A percentile compares a stretch with the other conserved stretches of the same genome.
phyloP scores from a whole-genome alignment of 495 filamentous ascomycete genomes.

The Daldinia grandis region DNA sequence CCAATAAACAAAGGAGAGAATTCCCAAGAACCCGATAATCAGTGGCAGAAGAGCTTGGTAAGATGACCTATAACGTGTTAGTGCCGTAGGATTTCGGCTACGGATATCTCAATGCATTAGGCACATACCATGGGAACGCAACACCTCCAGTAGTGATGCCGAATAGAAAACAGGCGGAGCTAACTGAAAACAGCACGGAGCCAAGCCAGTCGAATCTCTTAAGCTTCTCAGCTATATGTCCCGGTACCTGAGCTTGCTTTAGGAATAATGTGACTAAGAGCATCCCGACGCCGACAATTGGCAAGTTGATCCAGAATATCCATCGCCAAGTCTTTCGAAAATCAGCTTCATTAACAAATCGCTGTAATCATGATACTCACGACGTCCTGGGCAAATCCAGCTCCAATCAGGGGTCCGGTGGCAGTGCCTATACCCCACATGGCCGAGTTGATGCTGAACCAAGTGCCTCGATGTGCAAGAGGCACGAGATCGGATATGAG shows the following conservation, averaged over 20 bases:
- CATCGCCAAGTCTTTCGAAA: conserved; percentile 31
- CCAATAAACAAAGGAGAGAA: conserved; percentile 56
- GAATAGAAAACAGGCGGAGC: conserved; percentile 56
- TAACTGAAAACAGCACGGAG: conserved; percentile 59
- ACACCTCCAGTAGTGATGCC: conserved; percentile 62
- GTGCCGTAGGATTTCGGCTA: conserved; percentile 2
- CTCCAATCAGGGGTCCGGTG: conserved; percentile 72
- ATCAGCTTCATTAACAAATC: conserved; percentile 31
- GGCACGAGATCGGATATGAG: conserved; percentile 72
- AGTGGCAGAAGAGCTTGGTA: conserved; percentile 65
- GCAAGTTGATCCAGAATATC: conserved; percentile 59
- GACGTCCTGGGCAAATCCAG: conserved; percentile 69
- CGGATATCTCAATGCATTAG: not conserved
- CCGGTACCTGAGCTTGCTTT: conserved; percentile 45
- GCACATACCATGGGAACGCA: conserved; percentile 60
- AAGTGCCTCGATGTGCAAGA: conserved; percentile 58
- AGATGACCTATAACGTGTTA: conserved; percentile 18
- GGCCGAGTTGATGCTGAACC: conserved; percentile 51
- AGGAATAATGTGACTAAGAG: conserved; percentile 53
- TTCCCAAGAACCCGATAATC: conserved; percentile 54
- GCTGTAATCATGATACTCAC: conserved; percentile 53
- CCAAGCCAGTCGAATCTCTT: conserved; percentile 66
- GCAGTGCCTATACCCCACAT: conserved; percentile 75
- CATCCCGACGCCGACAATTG: conserved; percentile 51
- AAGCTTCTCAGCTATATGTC: conserved; percentile 56